Conservation (phyloP, 176 grass and related monocot species). For the Oryza brachyantha region DNA sequence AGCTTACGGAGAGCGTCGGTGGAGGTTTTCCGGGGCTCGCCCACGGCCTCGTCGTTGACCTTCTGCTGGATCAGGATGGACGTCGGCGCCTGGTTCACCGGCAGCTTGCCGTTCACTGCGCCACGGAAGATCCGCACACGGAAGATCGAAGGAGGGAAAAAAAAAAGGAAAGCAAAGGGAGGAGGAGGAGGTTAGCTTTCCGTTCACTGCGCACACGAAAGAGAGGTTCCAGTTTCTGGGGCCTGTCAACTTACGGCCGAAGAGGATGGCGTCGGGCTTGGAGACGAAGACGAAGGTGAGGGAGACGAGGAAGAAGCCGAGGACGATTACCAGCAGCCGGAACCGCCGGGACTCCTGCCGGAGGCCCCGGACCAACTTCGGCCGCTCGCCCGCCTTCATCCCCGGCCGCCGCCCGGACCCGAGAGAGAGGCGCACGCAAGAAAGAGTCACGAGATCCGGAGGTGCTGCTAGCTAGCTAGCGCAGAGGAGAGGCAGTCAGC, state of each 20-base stretch:
- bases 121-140: no score
- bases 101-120: conserved; percentile 55
- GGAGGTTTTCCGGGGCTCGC: background rate
- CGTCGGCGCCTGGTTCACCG: conserved; percentile 43
- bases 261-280: conserved; percentile 69
- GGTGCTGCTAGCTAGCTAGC: background rate
- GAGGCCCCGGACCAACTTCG: conserved; percentile 55
- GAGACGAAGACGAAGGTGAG: conserved; percentile 80
- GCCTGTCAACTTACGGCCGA: conserved; percentile 29
- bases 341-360: conserved; percentile 66
- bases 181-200: background rate
- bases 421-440: background rate
- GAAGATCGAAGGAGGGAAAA: no score
- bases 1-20: conserved; percentile 26
- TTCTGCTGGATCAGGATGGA: conserved; percentile 44
- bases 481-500: conserved; percentile 16
- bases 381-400: conserved; percentile 71
- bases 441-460: background rate
- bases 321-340: conserved; percentile 54
- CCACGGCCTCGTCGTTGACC: conserved; percentile 13
- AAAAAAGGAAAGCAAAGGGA: background rate
- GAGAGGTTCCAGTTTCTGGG: no score
- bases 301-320: conserved; percentile 72
- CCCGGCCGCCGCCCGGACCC: background rate
- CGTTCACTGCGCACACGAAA: background rate